These are phyloP conservation scores for Trichophyton verrucosum DNA, from an alignment of 2,329 filamentous ascomycete genomes.

Conservation along the genomic window DNA sequence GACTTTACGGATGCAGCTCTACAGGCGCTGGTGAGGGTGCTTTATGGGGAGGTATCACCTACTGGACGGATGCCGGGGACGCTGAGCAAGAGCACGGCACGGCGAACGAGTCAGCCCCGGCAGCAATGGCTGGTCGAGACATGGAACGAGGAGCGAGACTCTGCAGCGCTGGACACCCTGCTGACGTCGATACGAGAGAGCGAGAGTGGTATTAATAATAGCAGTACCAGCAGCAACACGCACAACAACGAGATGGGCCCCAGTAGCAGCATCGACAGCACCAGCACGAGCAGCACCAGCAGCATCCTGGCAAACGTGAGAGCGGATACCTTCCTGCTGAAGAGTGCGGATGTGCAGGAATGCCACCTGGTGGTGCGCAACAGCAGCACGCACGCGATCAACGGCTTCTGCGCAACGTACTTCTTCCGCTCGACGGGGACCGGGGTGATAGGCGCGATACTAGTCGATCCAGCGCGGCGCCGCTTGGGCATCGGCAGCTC, in stretches of 20 bases:
- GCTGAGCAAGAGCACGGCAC: conserved; percentile 55
- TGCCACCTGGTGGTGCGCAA: conserved; percentile 87
- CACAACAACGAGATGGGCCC: no score
- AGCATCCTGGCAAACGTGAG: conserved; percentile 56
- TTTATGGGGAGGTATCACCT: conserved; percentile 61
- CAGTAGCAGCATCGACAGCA: no score
- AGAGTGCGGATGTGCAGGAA: conserved; percentile 59
- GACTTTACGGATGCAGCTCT: conserved; percentile 92
- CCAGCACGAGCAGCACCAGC: conserved; percentile 45
- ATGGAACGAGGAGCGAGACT: conserved; percentile 70
- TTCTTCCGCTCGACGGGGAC: conserved; percentile 56
- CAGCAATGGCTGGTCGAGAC: conserved; percentile 91
- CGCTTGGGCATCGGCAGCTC: conserved; percentile 85
- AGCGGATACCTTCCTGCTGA: conserved; percentile 64
- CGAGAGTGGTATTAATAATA: conserved; percentile 14
- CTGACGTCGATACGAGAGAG: conserved; percentile 54
- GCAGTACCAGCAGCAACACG: conserved; percentile 45
- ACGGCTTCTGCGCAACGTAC: conserved; percentile 87
- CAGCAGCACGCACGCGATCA: conserved; percentile 78
- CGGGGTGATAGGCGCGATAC: conserved; percentile 71
- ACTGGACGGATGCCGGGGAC: conserved; percentile 53
- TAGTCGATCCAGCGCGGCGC: conserved; percentile 75
- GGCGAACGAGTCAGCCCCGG: conserved; percentile 70
- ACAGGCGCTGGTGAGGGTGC: conserved; percentile 65
- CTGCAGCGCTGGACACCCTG: conserved; percentile 59